phyloP scores from a whole-genome alignment of 768 basidiomycete species.

The Leccinum broughii region DNA sequence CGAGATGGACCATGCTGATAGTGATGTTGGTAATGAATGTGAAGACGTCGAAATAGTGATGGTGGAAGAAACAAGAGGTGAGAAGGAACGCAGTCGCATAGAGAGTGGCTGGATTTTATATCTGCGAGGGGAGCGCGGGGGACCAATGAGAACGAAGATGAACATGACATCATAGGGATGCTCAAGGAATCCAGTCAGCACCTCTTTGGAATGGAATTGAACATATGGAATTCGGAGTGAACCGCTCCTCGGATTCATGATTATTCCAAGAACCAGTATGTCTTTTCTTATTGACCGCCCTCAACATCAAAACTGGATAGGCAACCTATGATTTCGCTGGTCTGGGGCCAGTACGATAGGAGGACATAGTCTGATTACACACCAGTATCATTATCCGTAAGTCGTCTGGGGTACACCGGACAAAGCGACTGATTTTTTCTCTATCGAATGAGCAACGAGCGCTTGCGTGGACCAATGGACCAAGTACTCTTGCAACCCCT shows the following conservation, averaged over 20 bases:
- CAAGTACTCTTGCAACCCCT: neutral
- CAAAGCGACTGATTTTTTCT: neutral
- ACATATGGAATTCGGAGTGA: neutral
- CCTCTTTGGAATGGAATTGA: conserved; percentile 7
- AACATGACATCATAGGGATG: conserved; percentile 18
- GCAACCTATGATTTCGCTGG: neutral
- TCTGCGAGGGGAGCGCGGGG: conserved; percentile 4
- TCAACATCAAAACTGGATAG: neutral
- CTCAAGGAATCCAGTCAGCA: conserved; percentile 3
- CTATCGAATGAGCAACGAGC: neutral
- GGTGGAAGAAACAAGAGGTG: conserved; percentile 9
- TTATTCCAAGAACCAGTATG: no score
- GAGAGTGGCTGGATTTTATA: conserved; percentile 23
- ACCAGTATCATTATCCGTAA: neutral
- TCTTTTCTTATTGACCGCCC: neutral
- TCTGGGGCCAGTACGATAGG: no score
- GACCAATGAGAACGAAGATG: conserved; percentile 17
- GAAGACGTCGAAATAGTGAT: conserved; percentile 17
- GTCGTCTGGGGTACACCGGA: neutral
- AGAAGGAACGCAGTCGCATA: neutral
- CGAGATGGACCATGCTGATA: conserved; percentile 32
- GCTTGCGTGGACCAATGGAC: neutral
- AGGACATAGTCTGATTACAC: neutral
- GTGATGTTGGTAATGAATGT: conserved; percentile 31
- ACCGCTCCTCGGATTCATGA: neutral